Percentiles rank a stretch among this genome's conserved stretches.
Evolutionary conservation across 495 filamentous ascomycete species (phyloP).

Genomic region (Hyaloscypha bicolor): DNA sequence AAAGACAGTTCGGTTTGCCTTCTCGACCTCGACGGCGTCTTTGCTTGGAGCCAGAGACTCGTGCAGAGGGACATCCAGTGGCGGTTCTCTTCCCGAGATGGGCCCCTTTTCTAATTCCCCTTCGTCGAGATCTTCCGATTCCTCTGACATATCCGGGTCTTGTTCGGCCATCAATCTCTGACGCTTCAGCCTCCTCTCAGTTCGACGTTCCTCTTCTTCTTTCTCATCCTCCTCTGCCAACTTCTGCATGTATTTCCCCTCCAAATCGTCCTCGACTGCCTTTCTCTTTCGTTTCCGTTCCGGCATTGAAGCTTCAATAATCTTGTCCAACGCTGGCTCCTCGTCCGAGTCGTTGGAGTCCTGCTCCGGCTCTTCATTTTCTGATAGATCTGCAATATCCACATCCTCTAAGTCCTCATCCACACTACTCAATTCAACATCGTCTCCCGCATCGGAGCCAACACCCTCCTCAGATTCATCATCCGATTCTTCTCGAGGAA

Average conservation of each 20-base stretch:
- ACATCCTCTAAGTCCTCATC: slow-evolving; percentile 39
- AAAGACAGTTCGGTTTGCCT: slow-evolving; percentile 89
- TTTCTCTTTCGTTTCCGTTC: slow-evolving; percentile 79
- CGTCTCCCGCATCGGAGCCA: slow-evolving; percentile 46
- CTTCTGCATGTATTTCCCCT: slow-evolving; percentile 77
- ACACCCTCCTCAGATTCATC: slow-evolving; percentile 44
- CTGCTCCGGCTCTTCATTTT: slow-evolving; percentile 32
- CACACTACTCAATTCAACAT: slow-evolving; percentile 41
- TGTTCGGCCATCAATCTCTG: slow-evolving; percentile 33
- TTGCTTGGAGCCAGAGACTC: slow-evolving; percentile 48
- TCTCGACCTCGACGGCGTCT: slow-evolving; percentile 57
- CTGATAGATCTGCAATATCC: slow-evolving; percentile 33
- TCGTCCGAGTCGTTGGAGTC: slow-evolving; percentile 16
- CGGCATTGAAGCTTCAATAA: slow-evolving; percentile 38
- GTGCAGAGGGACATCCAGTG: slow-evolving; percentile 42
- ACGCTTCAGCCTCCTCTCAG: slow-evolving; percentile 48
- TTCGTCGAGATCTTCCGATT: slow-evolving; percentile 31
- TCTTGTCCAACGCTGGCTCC: slow-evolving; percentile 32
- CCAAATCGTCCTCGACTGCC: slow-evolving; percentile 72
- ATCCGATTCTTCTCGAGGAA: slow-evolving; percentile 35
- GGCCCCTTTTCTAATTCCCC: slow-evolving; percentile 27
- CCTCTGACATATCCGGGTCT: slow-evolving; percentile 36
- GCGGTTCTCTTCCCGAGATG: slow-evolving; percentile 1
- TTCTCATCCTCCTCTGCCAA: slow-evolving; percentile 55
- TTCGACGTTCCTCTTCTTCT: slow-evolving; percentile 45